Evolutionary conservation across 805 yeast genomes (phyloP).

Genomic region (Nakazawaea populi): DNA sequence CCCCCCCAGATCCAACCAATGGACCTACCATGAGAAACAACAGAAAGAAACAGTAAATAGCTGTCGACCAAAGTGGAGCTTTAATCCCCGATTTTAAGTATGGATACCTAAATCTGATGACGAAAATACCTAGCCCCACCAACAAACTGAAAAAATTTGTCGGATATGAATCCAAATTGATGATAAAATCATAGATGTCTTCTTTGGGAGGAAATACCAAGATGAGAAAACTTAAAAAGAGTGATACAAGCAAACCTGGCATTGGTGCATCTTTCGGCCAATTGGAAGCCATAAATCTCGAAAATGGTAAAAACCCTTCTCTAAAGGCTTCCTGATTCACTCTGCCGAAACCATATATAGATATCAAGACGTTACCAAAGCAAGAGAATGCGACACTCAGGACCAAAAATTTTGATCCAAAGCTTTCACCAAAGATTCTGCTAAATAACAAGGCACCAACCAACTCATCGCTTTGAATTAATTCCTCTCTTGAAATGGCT

Average conservation of each 20-base stretch:
- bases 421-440: constrained; percentile 43
- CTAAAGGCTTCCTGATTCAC: constrained; percentile 61
- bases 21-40: constrained; percentile 41
- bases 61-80: constrained; percentile 41
- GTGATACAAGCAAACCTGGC: constrained; percentile 35
- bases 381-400: constrained; percentile 55
- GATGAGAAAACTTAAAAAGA: constrained; percentile 25
- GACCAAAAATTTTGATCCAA: constrained; percentile 52
- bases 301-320: constrained; percentile 56
- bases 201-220: constrained; percentile 30
- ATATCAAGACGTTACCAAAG: constrained; percentile 59
- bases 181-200: constrained; percentile 34
- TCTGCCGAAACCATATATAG: constrained; percentile 51
- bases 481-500: constrained; percentile 47
- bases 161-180: constrained; percentile 36
- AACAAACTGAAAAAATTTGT: constrained; percentile 28
- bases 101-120: constrained; percentile 36
- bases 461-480: constrained; percentile 49
- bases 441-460: constrained; percentile 55
- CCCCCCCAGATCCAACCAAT: constrained; percentile 43
- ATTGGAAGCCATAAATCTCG: constrained; percentile 46
- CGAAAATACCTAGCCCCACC: constrained; percentile 32
- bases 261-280: constrained; percentile 54
- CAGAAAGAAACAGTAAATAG: constrained; percentile 31
- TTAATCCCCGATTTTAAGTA: constrained; percentile 42